A percentile compares a stretch with the other conserved stretches of the same genome.
Conservation (phyloP, 1,139 yeast genomes). For the Blastobotrys buckinghamii region DNA sequence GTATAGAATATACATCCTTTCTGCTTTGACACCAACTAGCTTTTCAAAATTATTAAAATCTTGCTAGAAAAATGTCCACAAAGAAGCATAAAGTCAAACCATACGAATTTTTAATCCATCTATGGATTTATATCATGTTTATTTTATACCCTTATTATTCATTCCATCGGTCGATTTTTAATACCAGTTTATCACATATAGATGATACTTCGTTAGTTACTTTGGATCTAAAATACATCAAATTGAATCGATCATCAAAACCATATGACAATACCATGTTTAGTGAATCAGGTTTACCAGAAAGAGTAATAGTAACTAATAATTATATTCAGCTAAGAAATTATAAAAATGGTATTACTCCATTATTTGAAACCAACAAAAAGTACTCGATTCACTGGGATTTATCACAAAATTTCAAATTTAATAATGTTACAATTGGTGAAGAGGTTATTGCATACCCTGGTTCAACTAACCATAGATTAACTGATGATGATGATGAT, state of each 20-base stretch:
- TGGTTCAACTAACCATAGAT: background rate
- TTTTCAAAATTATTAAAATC: too few relatives aligned
- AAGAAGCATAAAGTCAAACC: too few relatives aligned
- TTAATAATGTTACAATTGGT: background rate
- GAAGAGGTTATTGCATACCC: background rate
- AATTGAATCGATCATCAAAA: background rate
- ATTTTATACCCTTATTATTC: background rate
- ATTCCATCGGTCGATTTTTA: background rate
- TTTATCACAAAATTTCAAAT: background rate
- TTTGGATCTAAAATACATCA: background rate
- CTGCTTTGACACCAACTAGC: too few relatives aligned
- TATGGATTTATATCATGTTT: background rate
- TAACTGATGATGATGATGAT: background rate
- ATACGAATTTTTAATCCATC: background rate
- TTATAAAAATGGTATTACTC: background rate
- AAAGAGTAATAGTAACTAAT: background rate
- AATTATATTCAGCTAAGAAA: background rate
- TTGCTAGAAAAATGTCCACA: too few relatives aligned
- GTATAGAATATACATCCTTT: too few relatives aligned
- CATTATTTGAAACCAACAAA: background rate
- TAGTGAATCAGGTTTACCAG: background rate
- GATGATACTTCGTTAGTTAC: background rate
- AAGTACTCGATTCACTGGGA: background rate
- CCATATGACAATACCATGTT: background rate
- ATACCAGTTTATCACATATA: background rate